Base-by-base conservation (phyloP, 257 asterid genomes). In the Dorcoceras hygrometricum region DNA sequence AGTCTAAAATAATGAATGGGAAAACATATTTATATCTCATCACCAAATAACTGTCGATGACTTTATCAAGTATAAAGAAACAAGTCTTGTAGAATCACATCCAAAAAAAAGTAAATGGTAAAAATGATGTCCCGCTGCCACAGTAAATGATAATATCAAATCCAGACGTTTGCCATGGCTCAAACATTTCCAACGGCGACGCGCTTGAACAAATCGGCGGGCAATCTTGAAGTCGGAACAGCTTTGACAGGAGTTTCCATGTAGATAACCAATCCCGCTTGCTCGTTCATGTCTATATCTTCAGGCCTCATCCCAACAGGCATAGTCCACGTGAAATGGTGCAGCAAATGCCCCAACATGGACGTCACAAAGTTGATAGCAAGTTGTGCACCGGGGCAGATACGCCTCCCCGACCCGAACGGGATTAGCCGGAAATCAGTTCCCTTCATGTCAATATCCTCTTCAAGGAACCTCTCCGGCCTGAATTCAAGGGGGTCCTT, bases 381-480 rank as follows among this genome's bases (percentile, higher is more conserved):
- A 6, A 90, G 89, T 24, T 90, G 92, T 19, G 91, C 91, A 0
- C 94, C 95, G 1, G 95, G 97, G 81, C 95, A 90, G 12, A 87
- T 59, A 4, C 97, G 77, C 59, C 97, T 81, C 19, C 97, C 97
- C 1, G 97, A 87, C 14, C 97, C 96, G 6, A 87, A 90, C 0
- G 96, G 95, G 6, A 90, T 81, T 14, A 90, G 69, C 76, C 95
- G 72, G 46, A 75, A 90, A 63, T 87, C 95, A 1, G 87, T 89
- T 0, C 97, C 97, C 86, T 84, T 90, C 86, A 90, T 87, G 80
- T 90, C 96, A 3, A 90, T 54, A n/a, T 90, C 97, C 73, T 86
- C 88, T 71, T 86, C 95, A 9, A 80, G 76, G 79, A 90, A 90
- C 32, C 95, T 63, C 75, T 90, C 95, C 0, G 97, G 97, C 16